These are phyloP conservation scores for Cutaneotrichosporon sp. DNA, from an alignment of 1,284 basidiomycete species.

Conservation along the genomic window DNA sequence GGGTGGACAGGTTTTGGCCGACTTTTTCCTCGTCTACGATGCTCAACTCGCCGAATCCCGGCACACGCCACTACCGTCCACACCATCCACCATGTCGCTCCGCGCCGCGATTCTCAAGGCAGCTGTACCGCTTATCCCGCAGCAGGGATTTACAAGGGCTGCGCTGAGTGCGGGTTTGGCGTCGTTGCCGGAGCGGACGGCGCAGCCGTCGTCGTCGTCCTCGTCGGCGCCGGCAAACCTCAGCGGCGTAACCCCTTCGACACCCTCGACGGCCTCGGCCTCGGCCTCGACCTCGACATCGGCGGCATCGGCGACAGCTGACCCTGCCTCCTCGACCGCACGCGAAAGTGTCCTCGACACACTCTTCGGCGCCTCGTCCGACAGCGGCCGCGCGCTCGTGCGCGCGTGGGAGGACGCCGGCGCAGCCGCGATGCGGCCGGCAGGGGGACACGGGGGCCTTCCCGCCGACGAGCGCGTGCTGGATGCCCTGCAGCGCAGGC, in stretches of 20 bases:
- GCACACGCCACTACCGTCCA: neutral
- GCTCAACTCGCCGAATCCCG: neutral
- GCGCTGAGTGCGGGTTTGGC: constrained; percentile 27
- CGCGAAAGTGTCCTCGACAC: constrained; percentile 31
- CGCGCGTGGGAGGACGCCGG: constrained; percentile 34
- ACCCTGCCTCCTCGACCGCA: neutral
- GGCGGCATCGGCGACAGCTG: neutral
- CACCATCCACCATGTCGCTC: constrained; percentile 28
- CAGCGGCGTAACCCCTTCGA: neutral
- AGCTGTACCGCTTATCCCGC: constrained; percentile 29
- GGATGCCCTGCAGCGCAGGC: constrained; percentile 12
- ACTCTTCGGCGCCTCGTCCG: constrained; percentile 26
- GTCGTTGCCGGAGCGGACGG: constrained; percentile 8
- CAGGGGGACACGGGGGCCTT: neutral
- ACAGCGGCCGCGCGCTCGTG: constrained; percentile 29
- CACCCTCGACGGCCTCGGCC: neutral
- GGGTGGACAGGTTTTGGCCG: neutral
- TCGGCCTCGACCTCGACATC: neutral
- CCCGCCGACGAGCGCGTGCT: constrained; percentile 1
- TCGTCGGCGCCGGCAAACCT: neutral
- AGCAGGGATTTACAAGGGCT: constrained; percentile 37
- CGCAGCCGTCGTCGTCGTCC: constrained; percentile 6
- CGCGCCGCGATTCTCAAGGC: constrained; percentile 29
- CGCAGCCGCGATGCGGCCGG: constrained; percentile 14
- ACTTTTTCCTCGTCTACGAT: neutral